Conservation (phyloP, 148 eudicot genomes). For the Rhododendron kiyosumense region DNA sequence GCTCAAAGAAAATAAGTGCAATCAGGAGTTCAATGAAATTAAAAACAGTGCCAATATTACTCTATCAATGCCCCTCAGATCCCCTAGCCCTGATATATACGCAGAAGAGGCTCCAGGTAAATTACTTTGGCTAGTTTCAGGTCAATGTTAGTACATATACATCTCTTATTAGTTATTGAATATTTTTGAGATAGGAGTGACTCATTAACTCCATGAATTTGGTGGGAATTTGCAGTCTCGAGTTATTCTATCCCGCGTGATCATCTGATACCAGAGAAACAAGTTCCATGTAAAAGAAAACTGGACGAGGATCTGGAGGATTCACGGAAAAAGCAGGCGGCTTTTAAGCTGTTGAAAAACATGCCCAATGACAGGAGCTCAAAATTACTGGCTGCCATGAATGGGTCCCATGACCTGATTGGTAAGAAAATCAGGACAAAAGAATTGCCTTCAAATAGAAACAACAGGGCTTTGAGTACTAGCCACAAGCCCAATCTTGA, state of each 20-base stretch:
- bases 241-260: constrained; percentile 22
- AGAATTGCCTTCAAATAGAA: constrained; percentile 5
- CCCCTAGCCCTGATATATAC: constrained; percentile 45
- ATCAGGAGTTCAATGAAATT: neutral
- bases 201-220: constrained; percentile 13
- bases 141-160: neutral
- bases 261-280: constrained; percentile 24
- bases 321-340: constrained; percentile 45
- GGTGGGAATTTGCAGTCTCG: constrained; percentile 30
- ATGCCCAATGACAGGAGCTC: constrained; percentile 23
- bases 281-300: constrained; percentile 31
- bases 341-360: constrained; percentile 15
- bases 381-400: constrained; percentile 27
- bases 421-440: constrained; percentile 17
- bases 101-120: constrained; percentile 60
- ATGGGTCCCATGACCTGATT: constrained; percentile 12
- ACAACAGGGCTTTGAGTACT: constrained; percentile 5
- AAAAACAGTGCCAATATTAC: constrained; percentile 6
- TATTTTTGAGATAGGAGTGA: too few relatives aligned
- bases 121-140: neutral
- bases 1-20: constrained; percentile 9
- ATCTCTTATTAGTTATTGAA: neutral
- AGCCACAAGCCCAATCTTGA: constrained; percentile 11
- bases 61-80: constrained; percentile 34
- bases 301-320: constrained; percentile 30